Evolutionary conservation across 306 rosid species (phyloP).

Genomic region (Cicer judaicum): DNA sequence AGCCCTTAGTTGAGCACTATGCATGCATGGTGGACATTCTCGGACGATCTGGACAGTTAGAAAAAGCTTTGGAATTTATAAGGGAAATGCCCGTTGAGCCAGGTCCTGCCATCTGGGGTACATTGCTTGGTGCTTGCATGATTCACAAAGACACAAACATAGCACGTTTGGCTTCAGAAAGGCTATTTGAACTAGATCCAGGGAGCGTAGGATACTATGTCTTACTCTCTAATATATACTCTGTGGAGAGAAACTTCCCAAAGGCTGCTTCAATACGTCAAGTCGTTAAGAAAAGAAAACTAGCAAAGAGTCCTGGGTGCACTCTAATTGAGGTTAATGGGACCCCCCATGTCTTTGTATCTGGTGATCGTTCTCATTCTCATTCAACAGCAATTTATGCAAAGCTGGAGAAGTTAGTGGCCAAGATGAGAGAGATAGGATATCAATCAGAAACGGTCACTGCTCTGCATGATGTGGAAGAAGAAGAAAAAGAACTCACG

Average conservation of each 20-base stretch:
- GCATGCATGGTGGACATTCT: conserved; percentile 98
- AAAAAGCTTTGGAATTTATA: conserved; percentile 76
- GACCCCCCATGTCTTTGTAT: conserved; percentile 69
- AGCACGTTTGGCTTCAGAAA: conserved; percentile 78
- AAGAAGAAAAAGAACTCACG: conserved; percentile 93
- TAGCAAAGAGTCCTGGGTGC: conserved; percentile 89
- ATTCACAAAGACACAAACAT: conserved; percentile 75
- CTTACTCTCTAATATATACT: conserved; percentile 82
- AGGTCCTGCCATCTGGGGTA: conserved; percentile 91
- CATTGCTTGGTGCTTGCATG: conserved; percentile 93
- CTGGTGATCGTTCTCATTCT: conserved; percentile 84
- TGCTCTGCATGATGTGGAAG: conserved; percentile 95
- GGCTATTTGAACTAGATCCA: conserved; percentile 79
- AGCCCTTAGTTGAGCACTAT: conserved; percentile 80
- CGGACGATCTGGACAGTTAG: conserved; percentile 86
- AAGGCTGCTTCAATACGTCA: conserved; percentile 90
- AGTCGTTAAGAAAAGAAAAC: conserved; percentile 72
- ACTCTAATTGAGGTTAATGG: conserved; percentile 86
- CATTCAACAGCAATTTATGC: conserved; percentile 71
- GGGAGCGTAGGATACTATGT: conserved; percentile 81
- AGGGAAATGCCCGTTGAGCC: conserved; percentile 80
- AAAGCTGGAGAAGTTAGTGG: conserved; percentile 80
- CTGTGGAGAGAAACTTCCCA: conserved; percentile 79
- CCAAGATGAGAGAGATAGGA: conserved; percentile 86
- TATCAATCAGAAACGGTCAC: conserved; percentile 72